These are phyloP conservation scores for Chloris gayana DNA, from an alignment of 176 grass and related monocot genomes.

Conservation along the genomic window DNA sequence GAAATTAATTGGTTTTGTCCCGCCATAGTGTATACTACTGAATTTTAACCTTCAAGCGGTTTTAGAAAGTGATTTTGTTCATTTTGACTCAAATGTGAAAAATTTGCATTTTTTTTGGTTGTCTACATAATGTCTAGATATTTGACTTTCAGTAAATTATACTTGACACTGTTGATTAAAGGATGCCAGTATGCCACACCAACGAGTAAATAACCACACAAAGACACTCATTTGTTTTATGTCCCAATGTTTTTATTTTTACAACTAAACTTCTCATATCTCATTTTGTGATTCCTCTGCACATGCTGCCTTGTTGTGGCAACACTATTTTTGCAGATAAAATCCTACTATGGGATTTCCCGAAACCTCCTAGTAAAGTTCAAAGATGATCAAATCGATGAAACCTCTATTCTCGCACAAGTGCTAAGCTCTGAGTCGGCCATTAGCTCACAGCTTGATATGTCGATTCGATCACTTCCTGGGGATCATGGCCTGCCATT, in stretches of 20 bases:
- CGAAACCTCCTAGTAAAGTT: conserved; percentile 95
- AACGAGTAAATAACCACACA: not conserved
- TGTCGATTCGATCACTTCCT: conserved; percentile 84
- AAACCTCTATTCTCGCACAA: conserved; percentile 82
- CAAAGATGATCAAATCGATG: conserved; percentile 94
- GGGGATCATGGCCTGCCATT: conserved; percentile 91
- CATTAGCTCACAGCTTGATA: conserved; percentile 87
- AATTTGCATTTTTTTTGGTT: not conserved
- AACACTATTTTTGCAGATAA: conserved; percentile 61
- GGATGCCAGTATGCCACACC: not conserved
- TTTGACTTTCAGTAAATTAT: not conserved
- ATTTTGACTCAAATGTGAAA: not conserved
- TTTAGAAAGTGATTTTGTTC: not conserved
- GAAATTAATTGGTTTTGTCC: not conserved
- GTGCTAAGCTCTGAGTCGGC: conserved; percentile 84
- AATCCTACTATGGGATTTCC: conserved; percentile 93
- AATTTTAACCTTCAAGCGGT: not conserved
- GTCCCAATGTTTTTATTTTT: not conserved
- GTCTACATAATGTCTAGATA: not conserved
- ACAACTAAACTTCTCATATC: not conserved
- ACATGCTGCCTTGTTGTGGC: not conserved
- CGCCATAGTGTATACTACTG: not conserved
- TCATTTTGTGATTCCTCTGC: conserved; percentile 10
- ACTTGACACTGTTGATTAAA: not conserved
- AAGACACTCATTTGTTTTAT: not conserved